Evolutionary conservation across 1,139 yeast genomes (phyloP), one percentile per base, ranked within the genome.

Genomic region (Zhuliangozyma parablackwelliae): DNA sequence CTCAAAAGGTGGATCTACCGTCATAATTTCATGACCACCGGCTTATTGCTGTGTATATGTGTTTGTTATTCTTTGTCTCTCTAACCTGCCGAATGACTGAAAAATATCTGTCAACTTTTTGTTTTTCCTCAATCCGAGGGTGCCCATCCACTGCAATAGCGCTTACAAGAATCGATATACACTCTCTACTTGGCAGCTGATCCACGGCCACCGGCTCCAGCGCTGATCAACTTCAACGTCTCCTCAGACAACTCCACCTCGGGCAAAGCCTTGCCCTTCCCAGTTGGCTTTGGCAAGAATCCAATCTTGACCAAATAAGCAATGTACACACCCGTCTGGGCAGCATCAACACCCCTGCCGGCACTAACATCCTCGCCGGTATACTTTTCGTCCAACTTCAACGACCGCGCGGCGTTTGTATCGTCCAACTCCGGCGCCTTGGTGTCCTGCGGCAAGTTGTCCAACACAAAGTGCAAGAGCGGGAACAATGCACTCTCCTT

Each of bases 351-450:
- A 32, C 97, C 97, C 42, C 65, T 71, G 10, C 96, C 97, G 0
- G 60, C 57, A 35, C 87, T 74, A 26, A 60, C 65, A 50, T 87
- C 95, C 33, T 61, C 72, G 5, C 85, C 87, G 5, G 88, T 75
- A 78, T 80, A 76, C 25, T 54, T 53, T 5, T 69, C 63, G 54
- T 90, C 96, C 25, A 59, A 63, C 41, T 62, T 65, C 54, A 92
- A 76, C 0, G 94, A 75, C 23, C 58, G 58, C 11, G 71, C 73
- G 0, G 98, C 86, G 55, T 92, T 90, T 5, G 74, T 41, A 50
- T 92, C 98, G 55, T 89, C 96, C 49, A 92, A 73, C 59, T 90
- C 97, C 3, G 98, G 97, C 8, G 98, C 97, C 61, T 82, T 85
- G 33, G 97, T 86, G 56, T 81, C 82, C 46, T 82, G 84, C 6